These are phyloP conservation scores for Pichia nanzhaoensis DNA, from an alignment of 805 yeast genomes.

Conservation along the genomic window DNA sequence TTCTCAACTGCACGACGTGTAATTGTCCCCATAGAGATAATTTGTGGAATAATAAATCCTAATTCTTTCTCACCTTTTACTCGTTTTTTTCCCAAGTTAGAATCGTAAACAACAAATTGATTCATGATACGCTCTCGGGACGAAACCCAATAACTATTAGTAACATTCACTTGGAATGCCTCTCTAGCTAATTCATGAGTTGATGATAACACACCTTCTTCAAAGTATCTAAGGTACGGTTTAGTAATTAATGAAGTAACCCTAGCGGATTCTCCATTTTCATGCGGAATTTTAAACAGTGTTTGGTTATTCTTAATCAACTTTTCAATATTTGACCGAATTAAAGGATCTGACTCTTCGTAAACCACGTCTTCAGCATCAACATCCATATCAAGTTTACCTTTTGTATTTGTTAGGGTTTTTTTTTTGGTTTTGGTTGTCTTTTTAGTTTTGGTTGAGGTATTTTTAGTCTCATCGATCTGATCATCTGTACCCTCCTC, in stretches of 20 bases:
- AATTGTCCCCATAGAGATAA: conserved; percentile 92
- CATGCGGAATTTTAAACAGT: conserved; percentile 77
- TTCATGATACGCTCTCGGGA: conserved; percentile 75
- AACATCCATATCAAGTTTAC: neutral
- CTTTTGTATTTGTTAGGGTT: neutral
- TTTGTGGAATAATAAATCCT: conserved; percentile 78
- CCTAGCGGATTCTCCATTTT: conserved; percentile 68
- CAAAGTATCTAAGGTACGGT: conserved; percentile 62
- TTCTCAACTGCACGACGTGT: conserved; percentile 95
- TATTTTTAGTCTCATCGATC: no score
- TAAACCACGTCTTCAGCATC: conserved; percentile 1
- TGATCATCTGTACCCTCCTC: neutral
- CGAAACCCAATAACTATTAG: conserved; percentile 90
- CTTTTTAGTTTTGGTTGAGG: no score
- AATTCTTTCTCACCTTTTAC: conserved; percentile 20
- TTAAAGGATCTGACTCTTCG: conserved; percentile 14
- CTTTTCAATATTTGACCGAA: conserved; percentile 12
- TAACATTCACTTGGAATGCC: conserved; percentile 69
- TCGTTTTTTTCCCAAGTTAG: neutral
- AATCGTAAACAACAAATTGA: conserved; percentile 70
- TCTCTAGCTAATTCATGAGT: conserved; percentile 65
- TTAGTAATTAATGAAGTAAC: conserved; percentile 77
- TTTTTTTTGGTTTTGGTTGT: no score
- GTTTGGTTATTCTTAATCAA: conserved; percentile 10
- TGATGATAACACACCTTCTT: conserved; percentile 65